phyloP scores from a whole-genome alignment of 352 stramenopile genomes.

The Peronospora destructor region DNA sequence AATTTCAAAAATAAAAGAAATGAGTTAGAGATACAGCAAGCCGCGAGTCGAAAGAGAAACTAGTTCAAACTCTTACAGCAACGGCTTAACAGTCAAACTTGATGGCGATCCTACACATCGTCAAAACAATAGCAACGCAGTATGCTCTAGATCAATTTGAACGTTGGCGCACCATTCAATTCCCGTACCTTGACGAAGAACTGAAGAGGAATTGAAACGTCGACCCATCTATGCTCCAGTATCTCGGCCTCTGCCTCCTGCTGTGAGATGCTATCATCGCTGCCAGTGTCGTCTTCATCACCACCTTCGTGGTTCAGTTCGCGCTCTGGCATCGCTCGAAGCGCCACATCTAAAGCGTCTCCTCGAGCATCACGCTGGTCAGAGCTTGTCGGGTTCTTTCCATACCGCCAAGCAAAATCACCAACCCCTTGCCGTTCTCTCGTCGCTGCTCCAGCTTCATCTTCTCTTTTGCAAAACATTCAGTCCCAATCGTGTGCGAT shows the following conservation, averaged over 20 bases:
- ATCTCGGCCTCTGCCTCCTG: conserved; percentile 19
- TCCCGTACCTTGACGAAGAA: conserved; percentile 71
- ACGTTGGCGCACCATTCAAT: neutral
- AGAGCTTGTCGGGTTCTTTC: conserved; percentile 58
- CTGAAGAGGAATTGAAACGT: conserved; percentile 72
- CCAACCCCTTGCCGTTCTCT: conserved; percentile 43
- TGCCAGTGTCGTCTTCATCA: conserved; percentile 16
- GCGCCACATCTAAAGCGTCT: conserved; percentile 15
- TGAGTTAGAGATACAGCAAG: neutral
- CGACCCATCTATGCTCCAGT: conserved; percentile 53
- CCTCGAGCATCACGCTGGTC: conserved; percentile 28
- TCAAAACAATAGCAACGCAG: conserved; percentile 1
- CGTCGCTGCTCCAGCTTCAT: conserved; percentile 38
- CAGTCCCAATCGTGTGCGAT: conserved; percentile 48
- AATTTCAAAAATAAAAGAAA: conserved; percentile 6
- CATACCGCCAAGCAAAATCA: conserved; percentile 74
- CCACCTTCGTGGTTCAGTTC: conserved; percentile 23
- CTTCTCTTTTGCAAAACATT: conserved; percentile 62
- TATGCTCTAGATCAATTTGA: conserved; percentile 2
- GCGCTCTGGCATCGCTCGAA: conserved; percentile 13
- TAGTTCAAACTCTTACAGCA: conserved; percentile 43
- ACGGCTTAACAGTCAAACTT: conserved; percentile 26
- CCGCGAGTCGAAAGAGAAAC: neutral
- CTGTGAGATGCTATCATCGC: conserved; percentile 10
- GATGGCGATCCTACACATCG: conserved; percentile 22